Percentiles rank a stretch among this genome's conserved stretches.
phyloP scores from a whole-genome alignment of 495 filamentous ascomycete species.

The Darksidea phi region DNA sequence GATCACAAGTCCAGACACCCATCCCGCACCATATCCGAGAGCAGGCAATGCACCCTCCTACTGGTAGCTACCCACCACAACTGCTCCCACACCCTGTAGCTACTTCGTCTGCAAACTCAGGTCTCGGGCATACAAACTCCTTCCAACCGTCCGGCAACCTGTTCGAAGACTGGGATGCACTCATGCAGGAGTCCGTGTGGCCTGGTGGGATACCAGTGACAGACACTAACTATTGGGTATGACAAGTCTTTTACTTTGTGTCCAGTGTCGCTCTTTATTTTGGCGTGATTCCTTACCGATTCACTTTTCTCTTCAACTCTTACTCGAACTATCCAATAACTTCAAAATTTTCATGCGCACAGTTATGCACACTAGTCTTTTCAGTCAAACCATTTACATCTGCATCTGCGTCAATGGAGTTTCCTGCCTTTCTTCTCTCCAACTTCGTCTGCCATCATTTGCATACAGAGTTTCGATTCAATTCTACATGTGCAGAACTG shows the following conservation, averaged over 20 bases:
- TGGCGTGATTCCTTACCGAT: no score
- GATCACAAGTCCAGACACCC: background rate
- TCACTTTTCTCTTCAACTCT: no score
- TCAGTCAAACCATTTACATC: background rate
- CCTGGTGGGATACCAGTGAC: conserved; percentile 1
- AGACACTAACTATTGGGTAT: conserved; percentile 27
- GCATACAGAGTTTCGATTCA: background rate
- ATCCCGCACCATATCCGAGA: conserved; percentile 1
- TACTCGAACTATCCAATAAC: no score
- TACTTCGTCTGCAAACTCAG: conserved; percentile 1
- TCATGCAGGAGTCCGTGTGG: conserved; percentile 28
- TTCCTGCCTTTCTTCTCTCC: background rate
- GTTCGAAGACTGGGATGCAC: conserved; percentile 25
- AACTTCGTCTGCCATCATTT: background rate
- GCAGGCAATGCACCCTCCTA: conserved; percentile 12
- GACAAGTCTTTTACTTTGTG: background rate
- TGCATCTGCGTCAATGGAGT: background rate
- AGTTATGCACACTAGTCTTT: no score
- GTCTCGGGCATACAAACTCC: background rate
- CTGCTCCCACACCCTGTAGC: background rate
- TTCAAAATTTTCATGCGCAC: no score
- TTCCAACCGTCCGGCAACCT: conserved; percentile 23
- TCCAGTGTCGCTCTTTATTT: background rate
- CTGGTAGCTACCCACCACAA: conserved; percentile 1
- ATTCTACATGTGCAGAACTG: background rate